Evolutionary conservation across 495 filamentous ascomycete species (phyloP).

Genomic region (Achaetomiella virescens): DNA sequence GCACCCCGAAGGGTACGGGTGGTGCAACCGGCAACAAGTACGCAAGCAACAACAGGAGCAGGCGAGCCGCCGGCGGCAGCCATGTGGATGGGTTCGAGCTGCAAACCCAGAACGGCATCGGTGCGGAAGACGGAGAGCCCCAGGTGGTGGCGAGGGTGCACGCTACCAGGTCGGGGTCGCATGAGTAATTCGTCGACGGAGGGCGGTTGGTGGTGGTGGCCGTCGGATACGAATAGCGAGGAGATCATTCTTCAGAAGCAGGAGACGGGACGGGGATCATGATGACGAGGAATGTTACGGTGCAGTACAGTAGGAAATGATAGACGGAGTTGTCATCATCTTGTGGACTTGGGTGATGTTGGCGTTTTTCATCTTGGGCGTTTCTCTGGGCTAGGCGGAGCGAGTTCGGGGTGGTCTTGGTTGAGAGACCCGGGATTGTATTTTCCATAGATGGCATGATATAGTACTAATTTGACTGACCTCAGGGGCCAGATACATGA

Average conservation of each 20-base stretch:
- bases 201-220: neutral
- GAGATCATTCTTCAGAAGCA: slow-evolving; percentile 8
- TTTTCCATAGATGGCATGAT: no score
- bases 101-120: neutral
- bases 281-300: neutral
- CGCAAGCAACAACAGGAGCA: neutral
- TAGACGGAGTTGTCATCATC: no score
- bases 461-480: no score
- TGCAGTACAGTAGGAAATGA: slow-evolving; percentile 1
- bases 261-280: neutral
- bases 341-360: no score
- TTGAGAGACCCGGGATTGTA: no score
- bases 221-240: slow-evolving; percentile 2
- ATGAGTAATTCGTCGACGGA: neutral
- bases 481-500: no score
- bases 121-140: neutral
- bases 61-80: neutral
- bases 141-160: neutral
- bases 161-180: neutral
- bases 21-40: slow-evolving; percentile 6
- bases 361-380: no score
- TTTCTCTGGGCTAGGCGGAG: no score
- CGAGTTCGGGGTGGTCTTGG: no score
- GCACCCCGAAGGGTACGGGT: slow-evolving; percentile 1
- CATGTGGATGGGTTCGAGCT: slow-evolving; percentile 3